phyloP scores from a whole-genome alignment of 306 rosid genomes.

The Aeschynomene evenia region DNA sequence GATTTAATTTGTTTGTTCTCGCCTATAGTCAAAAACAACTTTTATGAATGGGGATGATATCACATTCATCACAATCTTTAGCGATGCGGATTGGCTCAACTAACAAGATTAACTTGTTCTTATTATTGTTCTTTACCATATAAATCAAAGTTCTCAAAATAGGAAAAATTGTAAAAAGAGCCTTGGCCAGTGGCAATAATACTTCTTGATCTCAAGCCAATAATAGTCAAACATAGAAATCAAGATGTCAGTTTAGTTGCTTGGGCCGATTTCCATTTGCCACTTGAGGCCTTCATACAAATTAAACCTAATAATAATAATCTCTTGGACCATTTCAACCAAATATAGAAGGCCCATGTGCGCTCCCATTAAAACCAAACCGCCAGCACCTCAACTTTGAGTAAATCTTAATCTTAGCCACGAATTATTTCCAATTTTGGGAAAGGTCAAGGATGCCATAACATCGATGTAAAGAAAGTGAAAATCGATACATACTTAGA shows the following conservation, averaged over 20 bases:
- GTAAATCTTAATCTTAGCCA: too few relatives aligned
- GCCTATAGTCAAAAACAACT: too few relatives aligned
- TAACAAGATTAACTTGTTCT: background rate
- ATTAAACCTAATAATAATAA: background rate
- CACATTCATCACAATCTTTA: too few relatives aligned
- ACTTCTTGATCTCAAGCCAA: background rate
- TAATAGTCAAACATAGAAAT: background rate
- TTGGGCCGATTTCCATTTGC: background rate
- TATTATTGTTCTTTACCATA: background rate
- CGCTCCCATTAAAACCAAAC: background rate
- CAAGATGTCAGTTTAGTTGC: background rate
- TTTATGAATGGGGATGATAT: too few relatives aligned
- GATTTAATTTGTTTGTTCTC: too few relatives aligned
- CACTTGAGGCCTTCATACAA: background rate
- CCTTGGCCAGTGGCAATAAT: too few relatives aligned
- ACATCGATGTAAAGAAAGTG: too few relatives aligned
- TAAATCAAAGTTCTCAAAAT: background rate
- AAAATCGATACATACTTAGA: too few relatives aligned
- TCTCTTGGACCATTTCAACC: background rate
- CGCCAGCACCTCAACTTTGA: background rate
- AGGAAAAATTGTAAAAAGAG: background rate
- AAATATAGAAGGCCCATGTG: background rate
- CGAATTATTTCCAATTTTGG: too few relatives aligned
- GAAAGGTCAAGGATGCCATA: too few relatives aligned
- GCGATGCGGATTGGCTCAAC: too few relatives aligned